Conservation (phyloP, 768 basidiomycete species). For the Amanita muscaria region DNA sequence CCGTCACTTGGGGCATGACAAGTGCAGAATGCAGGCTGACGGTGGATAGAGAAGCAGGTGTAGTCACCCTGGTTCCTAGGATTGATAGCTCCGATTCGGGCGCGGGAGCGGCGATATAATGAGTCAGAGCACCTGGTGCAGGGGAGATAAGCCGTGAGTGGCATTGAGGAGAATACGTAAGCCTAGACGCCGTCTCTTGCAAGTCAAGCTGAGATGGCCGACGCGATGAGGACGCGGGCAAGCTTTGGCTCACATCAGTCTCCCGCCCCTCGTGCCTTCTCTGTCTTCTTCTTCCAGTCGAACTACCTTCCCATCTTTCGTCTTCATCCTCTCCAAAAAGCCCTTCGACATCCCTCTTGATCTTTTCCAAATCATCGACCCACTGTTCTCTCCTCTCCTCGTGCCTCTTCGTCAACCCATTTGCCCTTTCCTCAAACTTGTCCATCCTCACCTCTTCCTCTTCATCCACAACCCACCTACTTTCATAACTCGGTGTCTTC, state of each 20-base stretch:
- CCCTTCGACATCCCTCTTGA: constrained; percentile 52
- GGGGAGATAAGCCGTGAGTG: constrained; percentile 53
- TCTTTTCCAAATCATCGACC: constrained; percentile 62
- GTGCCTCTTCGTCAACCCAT: constrained; percentile 38
- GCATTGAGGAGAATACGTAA: constrained; percentile 43
- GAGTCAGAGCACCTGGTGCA: constrained; percentile 67
- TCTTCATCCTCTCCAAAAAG: constrained; percentile 33
- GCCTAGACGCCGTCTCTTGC: constrained; percentile 24
- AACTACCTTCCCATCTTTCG: constrained; percentile 1
- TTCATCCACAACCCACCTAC: background rate
- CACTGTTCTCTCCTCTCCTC: constrained; percentile 27
- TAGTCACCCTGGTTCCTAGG: constrained; percentile 45
- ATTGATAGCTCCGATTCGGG: constrained; percentile 57
- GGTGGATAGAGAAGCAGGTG: constrained; percentile 14
- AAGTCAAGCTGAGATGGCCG: constrained; percentile 29
- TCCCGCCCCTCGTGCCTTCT: background rate
- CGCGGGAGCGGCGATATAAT: constrained; percentile 50
- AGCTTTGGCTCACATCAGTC: constrained; percentile 32
- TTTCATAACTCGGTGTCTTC: constrained; percentile 34
- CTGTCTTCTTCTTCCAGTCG: background rate
- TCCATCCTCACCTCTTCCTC: background rate
- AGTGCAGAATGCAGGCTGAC: constrained; percentile 23
- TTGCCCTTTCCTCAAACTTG: constrained; percentile 39
- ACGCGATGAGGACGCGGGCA: constrained; percentile 27
- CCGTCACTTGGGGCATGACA: constrained; percentile 18